Base-by-base conservation (phyloP, 257 asterid genomes). In the Capsicum baccatum region DNA sequence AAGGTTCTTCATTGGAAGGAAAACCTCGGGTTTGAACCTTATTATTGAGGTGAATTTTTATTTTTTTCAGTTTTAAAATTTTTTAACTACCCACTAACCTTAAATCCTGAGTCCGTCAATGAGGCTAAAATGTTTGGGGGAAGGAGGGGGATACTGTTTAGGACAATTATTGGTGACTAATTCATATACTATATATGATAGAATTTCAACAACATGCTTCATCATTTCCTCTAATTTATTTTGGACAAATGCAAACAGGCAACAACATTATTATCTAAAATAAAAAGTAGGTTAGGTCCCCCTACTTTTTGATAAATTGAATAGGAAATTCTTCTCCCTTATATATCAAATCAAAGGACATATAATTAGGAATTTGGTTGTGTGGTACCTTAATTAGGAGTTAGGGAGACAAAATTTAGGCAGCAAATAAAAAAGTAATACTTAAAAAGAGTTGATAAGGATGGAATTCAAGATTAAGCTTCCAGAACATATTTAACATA, bases 351-450 rank as follows among this genome's bases (percentile, higher is more conserved):
- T 76, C 63, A 35, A 78, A 54, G 42, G 3, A 26, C 16, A 78
- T 33, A 76, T 9, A 52, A 26, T 78, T 26, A 19, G 62, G 64
- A 54, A 52, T 54, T 76, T 78, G 81, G 47, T 74, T 62, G 81
- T 74, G 50, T 74, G 63, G 81, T 52, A 76, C 26, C 9, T 7
- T 54, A 50, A 10, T 19, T 26, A 39, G 44, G 44, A 39, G 44
- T 39, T 39, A 39, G 44, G 14, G 14, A 17, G 68, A 81, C 79
- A 85, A 37, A 70, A 70, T 55, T 66, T 79, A 48, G 33, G 48
- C 35, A 80, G 55, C 54, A 67, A 64, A 79, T 57, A 50, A 74
- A 50, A 50, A 21, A 54, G 47, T 76, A 63, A 8, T 66, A 54
- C 15, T 54, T 78, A 26, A 52, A 54, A 76, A 54, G 5, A 33